Percentiles rank a stretch among this genome's conserved stretches.
These are phyloP conservation scores for Ustulina deusta DNA, from an alignment of 2,329 filamentous ascomycete species.

Conservation along the genomic window DNA sequence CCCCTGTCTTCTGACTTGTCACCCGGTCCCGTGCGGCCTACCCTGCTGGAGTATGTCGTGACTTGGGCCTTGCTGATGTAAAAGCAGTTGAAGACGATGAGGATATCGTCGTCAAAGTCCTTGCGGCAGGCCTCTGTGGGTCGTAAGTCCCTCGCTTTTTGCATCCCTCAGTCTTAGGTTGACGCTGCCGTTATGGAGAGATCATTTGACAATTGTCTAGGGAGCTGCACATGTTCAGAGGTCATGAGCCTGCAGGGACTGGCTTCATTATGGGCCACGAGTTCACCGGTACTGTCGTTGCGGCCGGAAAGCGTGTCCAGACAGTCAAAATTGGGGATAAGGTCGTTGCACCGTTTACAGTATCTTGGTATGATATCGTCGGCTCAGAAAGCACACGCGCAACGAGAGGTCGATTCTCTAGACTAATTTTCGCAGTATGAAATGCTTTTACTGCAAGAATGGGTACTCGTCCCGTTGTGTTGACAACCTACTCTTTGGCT, in stretches of 20 bases:
- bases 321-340: conserved; percentile 79
- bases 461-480: conserved; percentile 82
- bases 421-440: conserved; percentile 58
- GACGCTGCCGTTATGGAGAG: conserved; percentile 10
- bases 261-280: conserved; percentile 83
- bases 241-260: conserved; percentile 76
- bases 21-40: conserved; percentile 5
- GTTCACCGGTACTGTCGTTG: conserved; percentile 81
- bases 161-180: conserved; percentile 12
- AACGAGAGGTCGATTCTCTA: not conserved
- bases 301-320: conserved; percentile 75
- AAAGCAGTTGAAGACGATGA: conserved; percentile 70
- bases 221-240: conserved; percentile 88
- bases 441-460: conserved; percentile 87
- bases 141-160: conserved; percentile 67
- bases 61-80: conserved; percentile 35
- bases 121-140: conserved; percentile 86
- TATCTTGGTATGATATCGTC: conserved; percentile 71
- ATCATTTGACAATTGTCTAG: conserved; percentile 56
- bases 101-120: conserved; percentile 86
- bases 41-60: conserved; percentile 10
- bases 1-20: conserved; percentile 21
- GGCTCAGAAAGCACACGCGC: not conserved
- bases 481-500: conserved; percentile 78
- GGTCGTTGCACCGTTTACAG: conserved; percentile 86